phyloP scores from a whole-genome alignment of 306 rosid species.

The Casuarina glauca region DNA sequence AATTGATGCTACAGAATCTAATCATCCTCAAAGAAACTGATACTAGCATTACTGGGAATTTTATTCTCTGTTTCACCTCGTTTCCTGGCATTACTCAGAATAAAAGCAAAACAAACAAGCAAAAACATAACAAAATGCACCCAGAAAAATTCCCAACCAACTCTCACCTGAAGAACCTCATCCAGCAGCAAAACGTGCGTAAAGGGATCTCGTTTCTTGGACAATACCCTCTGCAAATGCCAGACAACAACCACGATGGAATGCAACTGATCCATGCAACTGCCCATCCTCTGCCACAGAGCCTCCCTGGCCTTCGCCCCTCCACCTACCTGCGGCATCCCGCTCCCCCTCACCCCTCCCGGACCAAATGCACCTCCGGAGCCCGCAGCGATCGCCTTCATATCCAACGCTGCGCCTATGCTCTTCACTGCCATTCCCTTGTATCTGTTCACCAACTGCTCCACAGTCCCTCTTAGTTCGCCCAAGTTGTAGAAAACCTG shows the following conservation, averaged over 20 bases:
- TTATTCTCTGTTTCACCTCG: neutral
- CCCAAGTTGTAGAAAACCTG: constrained; percentile 96
- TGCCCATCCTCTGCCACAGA: constrained; percentile 87
- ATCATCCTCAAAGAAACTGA: neutral
- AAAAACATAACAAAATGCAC: neutral
- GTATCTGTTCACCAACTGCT: constrained; percentile 68
- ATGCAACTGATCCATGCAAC: constrained; percentile 89
- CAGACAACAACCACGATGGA: constrained; percentile 79
- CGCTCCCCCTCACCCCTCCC: constrained; percentile 88
- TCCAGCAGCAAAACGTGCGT: constrained; percentile 94
- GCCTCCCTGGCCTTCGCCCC: constrained; percentile 91
- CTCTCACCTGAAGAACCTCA: constrained; percentile 81
- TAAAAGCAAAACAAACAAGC: neutral
- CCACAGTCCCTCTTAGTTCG: constrained; percentile 74
- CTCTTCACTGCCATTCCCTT: constrained; percentile 78
- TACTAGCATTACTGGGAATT: neutral
- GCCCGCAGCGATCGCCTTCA: constrained; percentile 83
- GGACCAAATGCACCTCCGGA: constrained; percentile 76
- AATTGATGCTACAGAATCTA: neutral
- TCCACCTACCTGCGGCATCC: constrained; percentile 89
- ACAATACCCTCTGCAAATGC: constrained; percentile 96
- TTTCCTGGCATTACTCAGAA: neutral
- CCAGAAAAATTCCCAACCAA: constrained; percentile 4
- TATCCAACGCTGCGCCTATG: constrained; percentile 74
- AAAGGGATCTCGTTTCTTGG: constrained; percentile 91